These are phyloP conservation scores for Annulohypoxylon maeteangense DNA, from an alignment of 495 filamentous ascomycete species.

Conservation along the genomic window DNA sequence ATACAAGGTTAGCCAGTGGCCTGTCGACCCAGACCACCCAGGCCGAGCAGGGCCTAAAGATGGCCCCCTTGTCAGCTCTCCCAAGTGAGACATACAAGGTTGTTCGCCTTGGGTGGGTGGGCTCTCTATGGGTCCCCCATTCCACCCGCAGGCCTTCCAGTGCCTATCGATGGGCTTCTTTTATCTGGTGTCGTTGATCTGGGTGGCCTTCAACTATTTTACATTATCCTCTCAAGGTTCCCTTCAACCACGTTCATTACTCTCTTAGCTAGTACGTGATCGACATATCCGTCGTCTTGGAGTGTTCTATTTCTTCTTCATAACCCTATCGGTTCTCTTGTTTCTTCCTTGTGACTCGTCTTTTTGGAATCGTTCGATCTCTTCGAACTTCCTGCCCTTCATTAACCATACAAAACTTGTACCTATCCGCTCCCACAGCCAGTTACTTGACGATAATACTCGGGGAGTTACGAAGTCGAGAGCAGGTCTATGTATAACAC, in stretches of 20 bases:
- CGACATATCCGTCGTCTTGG: slow-evolving; percentile 62
- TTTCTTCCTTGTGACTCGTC: slow-evolving; percentile 59
- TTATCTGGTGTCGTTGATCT: slow-evolving; percentile 56
- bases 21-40: slow-evolving; percentile 40
- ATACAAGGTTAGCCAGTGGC: slow-evolving; percentile 40
- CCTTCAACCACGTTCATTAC: slow-evolving; percentile 55
- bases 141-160: slow-evolving; percentile 49
- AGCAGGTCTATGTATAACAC: slow-evolving; percentile 56
- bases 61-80: slow-evolving; percentile 55
- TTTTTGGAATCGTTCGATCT: slow-evolving; percentile 54
- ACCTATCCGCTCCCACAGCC: slow-evolving; percentile 34
- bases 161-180: slow-evolving; percentile 52
- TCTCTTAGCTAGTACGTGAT: slow-evolving; percentile 55
- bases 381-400: slow-evolving; percentile 58
- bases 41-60: slow-evolving; percentile 29
- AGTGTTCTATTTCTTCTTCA: slow-evolving; percentile 62
- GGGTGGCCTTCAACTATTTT: slow-evolving; percentile 52
- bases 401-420: slow-evolving; percentile 48
- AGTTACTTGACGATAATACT: slow-evolving; percentile 41
- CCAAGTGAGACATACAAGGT: slow-evolving; percentile 57
- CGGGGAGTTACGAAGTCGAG: slow-evolving; percentile 40
- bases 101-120: slow-evolving; percentile 35
- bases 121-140: slow-evolving; percentile 46
- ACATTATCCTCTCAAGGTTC: slow-evolving; percentile 62
- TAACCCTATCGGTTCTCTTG: slow-evolving; percentile 61